These are phyloP conservation scores for Roridomyces roridus DNA, from an alignment of 768 basidiomycete species.

Conservation along the genomic window DNA sequence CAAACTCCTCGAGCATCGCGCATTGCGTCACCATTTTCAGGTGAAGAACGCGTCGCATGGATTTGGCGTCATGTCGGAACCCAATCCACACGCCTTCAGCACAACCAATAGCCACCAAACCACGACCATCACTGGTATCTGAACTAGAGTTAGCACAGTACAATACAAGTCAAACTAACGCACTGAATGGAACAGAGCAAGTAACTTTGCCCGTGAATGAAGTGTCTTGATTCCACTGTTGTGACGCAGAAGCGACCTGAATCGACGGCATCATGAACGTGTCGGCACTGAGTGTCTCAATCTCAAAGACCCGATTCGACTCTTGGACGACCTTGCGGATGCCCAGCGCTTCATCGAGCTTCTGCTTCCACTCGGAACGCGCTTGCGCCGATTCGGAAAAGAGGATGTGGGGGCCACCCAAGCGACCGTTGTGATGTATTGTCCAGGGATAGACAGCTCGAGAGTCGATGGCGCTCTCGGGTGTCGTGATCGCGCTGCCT, in stretches of 20 bases:
- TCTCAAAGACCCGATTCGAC: slow-evolving; percentile 93
- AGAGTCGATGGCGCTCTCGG: slow-evolving; percentile 61
- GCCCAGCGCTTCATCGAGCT: slow-evolving; percentile 87
- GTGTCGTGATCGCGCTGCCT: slow-evolving; percentile 33
- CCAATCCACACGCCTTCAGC: slow-evolving; percentile 99
- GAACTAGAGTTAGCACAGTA: neutral
- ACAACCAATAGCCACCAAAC: slow-evolving; percentile 91
- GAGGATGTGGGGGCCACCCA: slow-evolving; percentile 85
- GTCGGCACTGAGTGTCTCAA: slow-evolving; percentile 87
- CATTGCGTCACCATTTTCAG: slow-evolving; percentile 94
- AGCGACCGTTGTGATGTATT: slow-evolving; percentile 86
- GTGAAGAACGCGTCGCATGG: slow-evolving; percentile 92
- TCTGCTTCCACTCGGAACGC: slow-evolving; percentile 87
- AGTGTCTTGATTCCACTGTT: slow-evolving; percentile 72
- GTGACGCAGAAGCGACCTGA: slow-evolving; percentile 44
- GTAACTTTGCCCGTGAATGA: slow-evolving; percentile 88
- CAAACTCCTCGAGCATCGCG: slow-evolving; percentile 95
- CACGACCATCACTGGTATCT: slow-evolving; percentile 88
- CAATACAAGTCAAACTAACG: slow-evolving; percentile 26
- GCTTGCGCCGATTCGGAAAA: slow-evolving; percentile 83
- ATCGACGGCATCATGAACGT: slow-evolving; percentile 84
- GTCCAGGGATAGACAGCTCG: slow-evolving; percentile 87
- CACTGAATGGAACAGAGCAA: slow-evolving; percentile 93
- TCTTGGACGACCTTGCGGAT: slow-evolving; percentile 88
- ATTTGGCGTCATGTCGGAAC: slow-evolving; percentile 86